Conservation (phyloP, 2,329 filamentous ascomycete species). For the Xylariaceae sp. region DNA sequence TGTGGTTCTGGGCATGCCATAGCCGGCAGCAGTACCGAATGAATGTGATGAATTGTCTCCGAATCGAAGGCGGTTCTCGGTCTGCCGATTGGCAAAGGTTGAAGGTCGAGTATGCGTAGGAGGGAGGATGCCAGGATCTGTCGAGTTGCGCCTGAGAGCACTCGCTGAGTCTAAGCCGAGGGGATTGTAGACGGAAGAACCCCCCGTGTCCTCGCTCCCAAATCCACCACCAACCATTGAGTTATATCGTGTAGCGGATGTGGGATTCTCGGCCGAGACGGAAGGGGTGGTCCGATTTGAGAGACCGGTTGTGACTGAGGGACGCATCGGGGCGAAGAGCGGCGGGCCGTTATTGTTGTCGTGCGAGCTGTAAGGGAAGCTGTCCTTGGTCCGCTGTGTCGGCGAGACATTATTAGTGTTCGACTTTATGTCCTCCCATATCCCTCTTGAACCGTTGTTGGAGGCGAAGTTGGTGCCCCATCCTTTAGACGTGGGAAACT, state of each 20-base stretch:
- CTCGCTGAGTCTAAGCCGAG: conserved; percentile 12
- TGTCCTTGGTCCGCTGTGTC: conserved; percentile 49
- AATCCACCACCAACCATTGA: conserved; percentile 20
- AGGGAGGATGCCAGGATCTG: conserved; percentile 18
- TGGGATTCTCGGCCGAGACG: conserved; percentile 42
- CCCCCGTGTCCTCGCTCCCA: conserved; percentile 24
- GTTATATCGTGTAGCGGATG: conserved; percentile 39
- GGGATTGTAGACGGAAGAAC: conserved; percentile 15
- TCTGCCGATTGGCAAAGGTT: conserved; percentile 18
- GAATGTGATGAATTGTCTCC: conserved; percentile 15
- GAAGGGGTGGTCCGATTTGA: conserved; percentile 34
- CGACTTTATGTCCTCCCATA: conserved; percentile 53
- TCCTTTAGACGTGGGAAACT: conserved; percentile 64
- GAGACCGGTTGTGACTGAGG: conserved; percentile 28
- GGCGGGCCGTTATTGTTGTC: no score
- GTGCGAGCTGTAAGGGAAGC: conserved; percentile 42
- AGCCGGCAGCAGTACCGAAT: conserved; percentile 16
- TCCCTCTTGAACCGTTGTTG: conserved; percentile 44
- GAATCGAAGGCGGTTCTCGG: conserved; percentile 19
- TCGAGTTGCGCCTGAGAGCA: conserved; percentile 26
- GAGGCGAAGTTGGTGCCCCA: no score
- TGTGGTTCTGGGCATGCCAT: conserved; percentile 15
- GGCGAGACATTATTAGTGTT: conserved; percentile 52
- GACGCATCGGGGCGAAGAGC: no score
- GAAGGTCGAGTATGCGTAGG: conserved; percentile 16